Conservation (phyloP, 805 yeast genomes). For the Yamadazyma insecticola region DNA sequence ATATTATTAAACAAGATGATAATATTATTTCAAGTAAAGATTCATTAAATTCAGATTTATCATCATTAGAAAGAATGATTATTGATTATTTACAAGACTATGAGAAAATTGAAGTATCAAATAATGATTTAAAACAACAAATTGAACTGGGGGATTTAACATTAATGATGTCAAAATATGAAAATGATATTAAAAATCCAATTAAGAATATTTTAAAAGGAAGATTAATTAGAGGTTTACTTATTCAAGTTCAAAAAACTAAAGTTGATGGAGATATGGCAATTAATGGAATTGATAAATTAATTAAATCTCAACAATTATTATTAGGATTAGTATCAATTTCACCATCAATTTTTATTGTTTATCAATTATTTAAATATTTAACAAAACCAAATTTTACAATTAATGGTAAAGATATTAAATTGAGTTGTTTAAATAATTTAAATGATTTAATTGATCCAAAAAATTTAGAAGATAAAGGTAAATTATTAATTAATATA, state of each 20-base stretch:
- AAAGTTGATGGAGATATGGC: conserved; percentile 94
- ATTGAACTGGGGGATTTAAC: conserved; percentile 76
- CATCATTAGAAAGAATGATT: conserved; percentile 85
- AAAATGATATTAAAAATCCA: conserved; percentile 67
- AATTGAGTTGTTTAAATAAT: conserved; percentile 45
- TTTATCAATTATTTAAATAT: conserved; percentile 44
- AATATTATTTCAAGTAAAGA: conserved; percentile 69
- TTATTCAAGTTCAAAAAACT: conserved; percentile 93
- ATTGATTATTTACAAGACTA: conserved; percentile 50
- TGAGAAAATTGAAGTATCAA: conserved; percentile 14
- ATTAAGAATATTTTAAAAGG: conserved; percentile 62
- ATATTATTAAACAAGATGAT: conserved; percentile 77
- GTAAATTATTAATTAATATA: conserved; percentile 13
- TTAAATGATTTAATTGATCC: conserved; percentile 46
- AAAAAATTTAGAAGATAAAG: conserved; percentile 9
- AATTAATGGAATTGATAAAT: conserved; percentile 82
- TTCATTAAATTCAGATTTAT: conserved; percentile 71
- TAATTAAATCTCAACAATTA: conserved; percentile 85
- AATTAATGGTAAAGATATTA: conserved; percentile 28
- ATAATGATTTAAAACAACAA: conserved; percentile 36
- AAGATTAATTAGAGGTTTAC: conserved; percentile 64
- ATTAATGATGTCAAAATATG: conserved; percentile 75
- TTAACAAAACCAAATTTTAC: conserved; percentile 26
- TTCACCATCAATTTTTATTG: conserved; percentile 65
- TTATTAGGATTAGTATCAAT: conserved; percentile 92